Evolutionary conservation across 1,139 yeast species (phyloP), one percentile per base, ranked within the genome.

Genomic region (Geotrichum restrictum): DNA sequence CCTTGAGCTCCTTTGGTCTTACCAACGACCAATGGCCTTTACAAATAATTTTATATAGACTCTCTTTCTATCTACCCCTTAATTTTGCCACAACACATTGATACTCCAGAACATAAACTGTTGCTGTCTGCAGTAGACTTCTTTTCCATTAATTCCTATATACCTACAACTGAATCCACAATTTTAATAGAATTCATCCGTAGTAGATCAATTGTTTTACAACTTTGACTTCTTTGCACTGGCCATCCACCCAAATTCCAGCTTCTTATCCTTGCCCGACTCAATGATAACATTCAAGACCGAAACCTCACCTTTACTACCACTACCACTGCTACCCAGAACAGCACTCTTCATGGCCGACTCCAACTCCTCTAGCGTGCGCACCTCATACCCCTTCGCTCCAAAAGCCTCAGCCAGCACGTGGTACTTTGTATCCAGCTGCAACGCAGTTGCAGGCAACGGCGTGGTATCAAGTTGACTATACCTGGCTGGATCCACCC

Each of bases 181-280:
- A n/a, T n/a, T n/a, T n/a, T n/a, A n/a, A n/a, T n/a, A n/a, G n/a
- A n/a, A n/a, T n/a, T n/a, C n/a, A n/a, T n/a, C n/a, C n/a, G n/a
- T n/a, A 38, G 13, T 38, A 31, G 11, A 31, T 14, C 34, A 3
- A 11, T 31, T 29, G 11, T 31, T 2, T 37, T 48, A 54, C 42
- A 54, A 13, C 45, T 54, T 54, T 16, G 56, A 33, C 41, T 54
- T 54, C 55, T 72, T 69, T n/a, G 74, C 68, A 62, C 74, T 73
- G 22, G 77, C 76, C 71, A 80, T 82, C 87, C 87, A 82, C 1
- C 83, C 85, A 65, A 82, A 82, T 42, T 76, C 76, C 43, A 82
- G 69, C 60, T 78, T 77, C 56, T 74, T 74, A 57, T 75, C 75
- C 39, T 73, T 74, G 1, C 82, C 83, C 4, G 80, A 78, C 45